Conservation (phyloP, 108 stramenopile species). For the Skeletonema marinoi region DNA sequence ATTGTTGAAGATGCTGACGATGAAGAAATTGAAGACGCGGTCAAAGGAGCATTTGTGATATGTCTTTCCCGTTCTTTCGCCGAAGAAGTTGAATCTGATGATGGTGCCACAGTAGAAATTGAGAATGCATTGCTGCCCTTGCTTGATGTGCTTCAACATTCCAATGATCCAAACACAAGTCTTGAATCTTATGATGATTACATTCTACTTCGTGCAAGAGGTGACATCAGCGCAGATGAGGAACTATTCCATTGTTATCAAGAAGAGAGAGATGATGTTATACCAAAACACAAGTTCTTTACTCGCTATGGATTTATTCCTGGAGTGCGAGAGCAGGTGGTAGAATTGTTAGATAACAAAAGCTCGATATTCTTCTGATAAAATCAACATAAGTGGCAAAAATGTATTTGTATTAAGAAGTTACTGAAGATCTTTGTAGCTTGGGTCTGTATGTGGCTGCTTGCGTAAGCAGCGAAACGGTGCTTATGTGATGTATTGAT, state of each 20-base stretch:
- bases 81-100: constrained; percentile 55
- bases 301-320: constrained; percentile 83
- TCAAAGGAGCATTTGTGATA: constrained; percentile 72
- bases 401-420: neutral
- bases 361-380: constrained; percentile 63
- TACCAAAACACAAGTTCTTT: constrained; percentile 79
- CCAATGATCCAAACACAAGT: constrained; percentile 62
- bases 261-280: constrained; percentile 71
- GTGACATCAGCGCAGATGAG: constrained; percentile 49
- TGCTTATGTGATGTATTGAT: neutral
- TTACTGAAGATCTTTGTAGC: neutral
- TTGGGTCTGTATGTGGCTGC: neutral
- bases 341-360: constrained; percentile 58
- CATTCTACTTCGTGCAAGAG: constrained; percentile 65
- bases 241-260: constrained; percentile 78
- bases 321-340: constrained; percentile 61
- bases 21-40: constrained; percentile 54
- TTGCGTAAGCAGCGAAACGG: neutral
- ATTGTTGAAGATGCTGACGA: constrained; percentile 22
- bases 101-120: constrained; percentile 28
- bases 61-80: constrained; percentile 74
- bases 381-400: neutral
- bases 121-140: constrained; percentile 64
- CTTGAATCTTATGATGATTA: constrained; percentile 56
- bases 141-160: constrained; percentile 78